Percentiles rank a stretch among this genome's conserved stretches.
phyloP scores from a whole-genome alignment of 1,139 yeast species.

The Yamadazyma sp. region DNA sequence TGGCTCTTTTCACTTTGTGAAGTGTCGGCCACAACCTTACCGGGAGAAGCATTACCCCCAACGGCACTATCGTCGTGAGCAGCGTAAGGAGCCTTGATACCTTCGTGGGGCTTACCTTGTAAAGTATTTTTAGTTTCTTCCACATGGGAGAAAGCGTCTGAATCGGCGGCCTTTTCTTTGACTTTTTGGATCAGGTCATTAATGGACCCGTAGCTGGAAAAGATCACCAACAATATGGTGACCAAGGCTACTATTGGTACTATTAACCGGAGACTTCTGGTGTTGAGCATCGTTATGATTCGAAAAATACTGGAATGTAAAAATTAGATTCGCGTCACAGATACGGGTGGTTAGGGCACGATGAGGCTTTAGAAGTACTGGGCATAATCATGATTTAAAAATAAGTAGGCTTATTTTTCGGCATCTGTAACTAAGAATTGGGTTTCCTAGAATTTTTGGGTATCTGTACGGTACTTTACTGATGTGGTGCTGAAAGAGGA shows the following conservation, averaged over 20 bases:
- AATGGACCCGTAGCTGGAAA: slow-evolving; percentile 32
- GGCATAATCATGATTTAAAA: too few species aligned
- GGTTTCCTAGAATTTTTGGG: too few species aligned
- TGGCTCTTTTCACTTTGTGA: slow-evolving; percentile 17
- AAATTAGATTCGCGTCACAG: too few species aligned
- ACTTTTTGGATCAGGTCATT: slow-evolving; percentile 26
- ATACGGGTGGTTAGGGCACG: too few species aligned
- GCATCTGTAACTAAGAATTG: too few species aligned
- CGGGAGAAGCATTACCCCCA: slow-evolving; percentile 6
- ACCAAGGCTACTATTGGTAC: slow-evolving; percentile 36
- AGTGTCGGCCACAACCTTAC: slow-evolving; percentile 15
- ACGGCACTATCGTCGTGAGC: slow-evolving; percentile 10
- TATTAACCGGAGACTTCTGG: slow-evolving; percentile 38
- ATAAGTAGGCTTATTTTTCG: too few species aligned
- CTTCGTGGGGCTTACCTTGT: slow-evolving; percentile 34
- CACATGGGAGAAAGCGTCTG: slow-evolving; percentile 15
- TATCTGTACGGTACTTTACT: too few species aligned
- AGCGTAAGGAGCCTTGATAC: slow-evolving; percentile 38
- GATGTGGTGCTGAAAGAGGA: too few species aligned
- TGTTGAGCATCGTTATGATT: slow-evolving; percentile 26
- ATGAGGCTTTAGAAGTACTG: too few species aligned
- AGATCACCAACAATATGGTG: slow-evolving; percentile 36
- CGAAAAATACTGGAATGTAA: not conserved
- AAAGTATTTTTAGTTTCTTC: slow-evolving; percentile 31
- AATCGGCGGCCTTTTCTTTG: slow-evolving; percentile 27